Percentiles rank a stretch among this genome's conserved stretches.
These are phyloP conservation scores for Leccinum obscurum DNA, from an alignment of 768 basidiomycete genomes.

Conservation along the genomic window DNA sequence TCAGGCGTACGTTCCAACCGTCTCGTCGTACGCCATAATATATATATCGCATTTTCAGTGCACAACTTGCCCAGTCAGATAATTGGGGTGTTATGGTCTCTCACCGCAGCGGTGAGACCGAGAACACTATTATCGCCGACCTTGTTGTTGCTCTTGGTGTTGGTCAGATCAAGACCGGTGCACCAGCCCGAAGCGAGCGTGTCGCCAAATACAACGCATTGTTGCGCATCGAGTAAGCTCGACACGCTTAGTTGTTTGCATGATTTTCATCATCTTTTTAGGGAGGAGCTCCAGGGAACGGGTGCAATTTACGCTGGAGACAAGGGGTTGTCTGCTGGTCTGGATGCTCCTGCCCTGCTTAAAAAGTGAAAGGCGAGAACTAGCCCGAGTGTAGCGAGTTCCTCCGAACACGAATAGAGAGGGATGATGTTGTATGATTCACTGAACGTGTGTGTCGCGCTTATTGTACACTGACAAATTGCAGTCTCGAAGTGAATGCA, in stretches of 20 bases:
- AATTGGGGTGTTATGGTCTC: constrained; percentile 99
- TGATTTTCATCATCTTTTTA: constrained; percentile 28
- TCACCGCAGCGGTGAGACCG: constrained; percentile 98
- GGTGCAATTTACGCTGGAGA: constrained; percentile 73
- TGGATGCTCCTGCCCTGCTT: constrained; percentile 67
- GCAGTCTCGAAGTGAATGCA: constrained; percentile 18
- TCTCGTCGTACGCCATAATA: not conserved
- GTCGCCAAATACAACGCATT: constrained; percentile 92
- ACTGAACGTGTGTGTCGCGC: constrained; percentile 23
- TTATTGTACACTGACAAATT: constrained; percentile 29
- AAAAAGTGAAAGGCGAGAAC: constrained; percentile 49
- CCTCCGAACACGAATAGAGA: constrained; percentile 2
- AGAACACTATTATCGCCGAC: constrained; percentile 96
- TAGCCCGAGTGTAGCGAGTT: constrained; percentile 3
- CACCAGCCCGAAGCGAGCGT: constrained; percentile 94
- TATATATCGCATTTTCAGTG: constrained; percentile 45
- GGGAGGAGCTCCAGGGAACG: constrained; percentile 71
- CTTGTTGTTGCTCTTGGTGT: constrained; percentile 89
- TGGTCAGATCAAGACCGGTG: constrained; percentile 99
- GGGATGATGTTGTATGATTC: constrained; percentile 30
- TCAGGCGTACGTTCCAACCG: constrained; percentile 73
- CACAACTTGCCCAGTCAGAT: constrained; percentile 92
- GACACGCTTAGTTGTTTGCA: not conserved
- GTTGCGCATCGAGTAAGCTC: constrained; percentile 83
- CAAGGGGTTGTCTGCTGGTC: constrained; percentile 78